Evolutionary conservation across 139 green algal species (phyloP).

Genomic region (Coccomyxa sp.): DNA sequence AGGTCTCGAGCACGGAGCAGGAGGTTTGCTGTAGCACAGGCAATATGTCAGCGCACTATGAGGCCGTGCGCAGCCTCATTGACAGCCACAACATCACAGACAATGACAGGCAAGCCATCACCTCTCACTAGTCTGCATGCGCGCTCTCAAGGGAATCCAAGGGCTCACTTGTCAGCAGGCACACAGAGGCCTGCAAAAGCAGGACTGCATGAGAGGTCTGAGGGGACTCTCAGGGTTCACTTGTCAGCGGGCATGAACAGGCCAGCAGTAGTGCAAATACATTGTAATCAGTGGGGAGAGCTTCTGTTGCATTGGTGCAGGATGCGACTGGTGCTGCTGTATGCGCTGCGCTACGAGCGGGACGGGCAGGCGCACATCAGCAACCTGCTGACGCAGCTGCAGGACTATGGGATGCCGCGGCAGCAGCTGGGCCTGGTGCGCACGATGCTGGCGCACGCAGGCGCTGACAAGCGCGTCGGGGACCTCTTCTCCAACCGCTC

Average conservation of each 20-base stretch:
- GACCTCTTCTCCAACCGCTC: slow-evolving; percentile 84
- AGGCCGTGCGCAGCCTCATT: slow-evolving; percentile 17
- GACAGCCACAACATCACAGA: slow-evolving; percentile 28
- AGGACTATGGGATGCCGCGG: slow-evolving; percentile 18
- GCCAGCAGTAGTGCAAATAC: no score
- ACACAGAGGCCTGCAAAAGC: no score
- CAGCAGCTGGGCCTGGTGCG: slow-evolving; percentile 38
- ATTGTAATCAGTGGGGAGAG: no score
- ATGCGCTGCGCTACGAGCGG: slow-evolving; percentile 84
- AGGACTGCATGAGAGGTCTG: no score
- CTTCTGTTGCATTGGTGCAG: no score
- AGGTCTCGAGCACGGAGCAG: slow-evolving; percentile 80
- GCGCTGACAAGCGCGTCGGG: slow-evolving; percentile 43
- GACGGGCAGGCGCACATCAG: slow-evolving; percentile 52
- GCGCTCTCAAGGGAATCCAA: no score
- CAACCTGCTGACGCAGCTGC: slow-evolving; percentile 21
- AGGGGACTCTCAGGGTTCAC: no score
- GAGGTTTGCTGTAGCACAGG: slow-evolving; percentile 73
- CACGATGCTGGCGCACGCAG: slow-evolving; percentile 46
- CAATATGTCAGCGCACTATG: slow-evolving; percentile 20
- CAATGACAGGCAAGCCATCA: slow-evolving; percentile 28
- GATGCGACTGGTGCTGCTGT: slow-evolving; percentile 82
- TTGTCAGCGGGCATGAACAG: no score
- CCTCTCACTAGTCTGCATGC: no score
- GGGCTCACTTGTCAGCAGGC: no score